phyloP scores from a whole-genome alignment of 78 protist species.

The Dictyostelium intermedium region DNA sequence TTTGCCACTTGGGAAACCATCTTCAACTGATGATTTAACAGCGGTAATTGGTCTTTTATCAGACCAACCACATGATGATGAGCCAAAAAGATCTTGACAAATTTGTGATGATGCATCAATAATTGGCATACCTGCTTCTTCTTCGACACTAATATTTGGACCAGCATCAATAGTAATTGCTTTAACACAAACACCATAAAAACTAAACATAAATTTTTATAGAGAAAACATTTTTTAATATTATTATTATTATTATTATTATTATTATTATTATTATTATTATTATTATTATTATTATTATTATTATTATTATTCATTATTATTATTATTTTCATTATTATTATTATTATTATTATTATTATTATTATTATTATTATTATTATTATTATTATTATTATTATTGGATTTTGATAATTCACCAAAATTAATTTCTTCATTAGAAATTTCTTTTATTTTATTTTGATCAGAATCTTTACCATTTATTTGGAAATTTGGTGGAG shows the following conservation, averaged over 20 bases:
- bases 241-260: neutral
- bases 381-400: too few species aligned
- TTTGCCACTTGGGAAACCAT: neutral
- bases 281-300: too few species aligned
- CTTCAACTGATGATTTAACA: neutral
- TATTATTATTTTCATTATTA: too few species aligned
- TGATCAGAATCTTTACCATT: neutral
- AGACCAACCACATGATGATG: slow-evolving; percentile 22
- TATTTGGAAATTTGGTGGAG: slow-evolving; percentile 61
- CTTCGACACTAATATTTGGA: slow-evolving; percentile 53
- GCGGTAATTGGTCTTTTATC: slow-evolving; percentile 14
- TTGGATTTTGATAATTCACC: too few species aligned
- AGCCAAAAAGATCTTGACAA: slow-evolving; percentile 22
- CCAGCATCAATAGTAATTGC: slow-evolving; percentile 60
- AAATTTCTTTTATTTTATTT: neutral
- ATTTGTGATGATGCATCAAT: slow-evolving; percentile 60
- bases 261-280: too few species aligned
- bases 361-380: too few species aligned
- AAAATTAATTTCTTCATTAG: too few species aligned
- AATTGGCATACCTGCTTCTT: slow-evolving; percentile 58
- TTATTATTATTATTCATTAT: too few species aligned
- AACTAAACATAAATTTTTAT: neutral
- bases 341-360: too few species aligned
- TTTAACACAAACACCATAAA: slow-evolving; percentile 57
- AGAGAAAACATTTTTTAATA: neutral